Conservation (phyloP, 2,329 filamentous ascomycete species). For the Fusarium cyanostomum region DNA sequence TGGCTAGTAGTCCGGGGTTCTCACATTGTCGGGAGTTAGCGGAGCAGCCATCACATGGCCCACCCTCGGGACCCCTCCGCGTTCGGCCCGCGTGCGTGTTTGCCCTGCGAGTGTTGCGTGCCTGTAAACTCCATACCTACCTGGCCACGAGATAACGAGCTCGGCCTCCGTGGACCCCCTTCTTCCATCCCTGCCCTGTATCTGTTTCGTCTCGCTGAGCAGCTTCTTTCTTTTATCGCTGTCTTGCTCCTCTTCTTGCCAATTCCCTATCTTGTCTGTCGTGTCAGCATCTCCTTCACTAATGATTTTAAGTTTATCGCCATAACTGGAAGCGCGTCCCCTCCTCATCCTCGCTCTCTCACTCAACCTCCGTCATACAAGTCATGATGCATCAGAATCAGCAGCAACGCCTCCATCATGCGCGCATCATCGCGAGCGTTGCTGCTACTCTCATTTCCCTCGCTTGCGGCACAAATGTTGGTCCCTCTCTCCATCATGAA, state of each 20-base stretch:
- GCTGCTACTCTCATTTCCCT: constrained; percentile 86
- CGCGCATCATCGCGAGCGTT: constrained; percentile 82
- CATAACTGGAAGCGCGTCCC: constrained; percentile 14
- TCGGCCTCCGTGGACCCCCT: constrained; percentile 13
- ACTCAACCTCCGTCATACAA: neutral
- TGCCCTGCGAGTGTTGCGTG: neutral
- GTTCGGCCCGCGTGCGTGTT: constrained; percentile 19
- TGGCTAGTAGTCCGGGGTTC: constrained; percentile 10
- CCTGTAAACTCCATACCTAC: neutral
- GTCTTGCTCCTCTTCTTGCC: neutral
- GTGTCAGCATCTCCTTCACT: constrained; percentile 25
- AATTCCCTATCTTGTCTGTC: constrained; percentile 5
- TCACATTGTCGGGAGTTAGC: neutral
- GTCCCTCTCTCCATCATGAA: constrained; percentile 42
- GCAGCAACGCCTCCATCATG: constrained; percentile 60
- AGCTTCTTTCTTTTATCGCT: constrained; percentile 8
- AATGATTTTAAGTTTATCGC: constrained; percentile 27
- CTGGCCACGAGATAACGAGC: constrained; percentile 20
- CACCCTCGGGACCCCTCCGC: constrained; percentile 33
- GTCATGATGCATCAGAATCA: constrained; percentile 41
- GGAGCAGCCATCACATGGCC: constrained; percentile 26
- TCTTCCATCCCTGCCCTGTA: constrained; percentile 16
- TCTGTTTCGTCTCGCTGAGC: constrained; percentile 9
- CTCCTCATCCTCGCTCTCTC: neutral
- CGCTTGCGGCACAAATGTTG: constrained; percentile 91